Base-by-base conservation (phyloP, 305 asterid genomes). In the Coffea humblotiana region DNA sequence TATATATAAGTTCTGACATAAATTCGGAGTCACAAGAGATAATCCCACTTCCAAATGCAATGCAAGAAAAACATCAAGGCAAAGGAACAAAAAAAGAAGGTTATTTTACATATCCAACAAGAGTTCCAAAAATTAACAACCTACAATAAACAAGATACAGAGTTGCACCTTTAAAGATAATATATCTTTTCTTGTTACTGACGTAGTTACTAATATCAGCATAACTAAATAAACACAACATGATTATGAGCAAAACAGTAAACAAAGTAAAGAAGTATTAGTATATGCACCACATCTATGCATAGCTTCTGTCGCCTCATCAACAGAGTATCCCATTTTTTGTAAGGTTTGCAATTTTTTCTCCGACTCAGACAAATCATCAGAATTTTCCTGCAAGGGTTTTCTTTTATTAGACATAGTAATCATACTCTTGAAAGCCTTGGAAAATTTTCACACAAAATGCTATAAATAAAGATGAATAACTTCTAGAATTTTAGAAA, bases 321-420 rank as follows among this genome's bases (percentile, higher is more conserved):
- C 95, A 45, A 79, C 61, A 15, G 90, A 29, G 79, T 88, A 96
- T 54, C 99, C 99, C 99, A 96, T 96, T 45, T 90, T 86, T 43
- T 83, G 88, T 49, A 96, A 84, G 25, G 82, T 51, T 23, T 85
- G 80, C 76, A 90, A 72, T 25, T 84, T 92, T 77, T 79, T 70
- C 70, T 96, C 92, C 54, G 86, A 77, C 76, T 88, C 90, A 5
- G 96, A 80, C 81, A 90, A 80, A 15, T 91, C 81, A 77, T 87
- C 92, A 0, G 76, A 70, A 40, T 60, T 86, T 79, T 67, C 96
- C 93, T 90, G 90, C 86, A 90, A 73, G 60, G 32, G 25, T 23
- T 61, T 73, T 35, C 37, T 18, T 72, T 51, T 13, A 77, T 76
- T 56, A 72, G 43, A 77, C 25, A 77, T 35, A 35, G 65, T 61